Percentiles rank a stretch among this genome's conserved stretches.
These are phyloP conservation scores for Apiospora koreana DNA, from an alignment of 2,329 filamentous ascomycete species.

Conservation along the genomic window DNA sequence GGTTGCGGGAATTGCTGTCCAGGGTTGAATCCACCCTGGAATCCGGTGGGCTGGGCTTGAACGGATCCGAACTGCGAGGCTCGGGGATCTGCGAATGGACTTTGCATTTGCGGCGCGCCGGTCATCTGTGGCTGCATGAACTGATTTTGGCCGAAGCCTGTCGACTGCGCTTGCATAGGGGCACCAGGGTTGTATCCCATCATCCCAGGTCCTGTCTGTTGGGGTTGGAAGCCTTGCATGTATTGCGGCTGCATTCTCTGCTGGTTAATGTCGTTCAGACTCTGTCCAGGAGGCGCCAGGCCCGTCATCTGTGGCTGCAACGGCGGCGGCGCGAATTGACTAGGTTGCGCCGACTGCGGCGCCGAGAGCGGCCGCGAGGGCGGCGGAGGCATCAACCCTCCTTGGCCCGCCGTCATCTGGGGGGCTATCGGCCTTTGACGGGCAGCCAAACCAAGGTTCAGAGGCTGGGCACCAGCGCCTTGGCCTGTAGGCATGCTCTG, in stretches of 20 bases:
- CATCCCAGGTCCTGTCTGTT: constrained; percentile 41
- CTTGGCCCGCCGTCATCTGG: constrained; percentile 58
- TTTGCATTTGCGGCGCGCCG: constrained; percentile 41
- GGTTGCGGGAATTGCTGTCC: constrained; percentile 47
- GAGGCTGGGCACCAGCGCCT: constrained; percentile 43
- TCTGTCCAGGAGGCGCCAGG: constrained; percentile 74
- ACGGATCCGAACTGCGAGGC: constrained; percentile 47
- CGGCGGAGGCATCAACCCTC: constrained; percentile 72
- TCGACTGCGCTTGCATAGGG: constrained; percentile 37
- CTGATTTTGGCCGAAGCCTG: constrained; percentile 39
- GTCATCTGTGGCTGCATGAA: constrained; percentile 45
- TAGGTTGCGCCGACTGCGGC: constrained; percentile 77
- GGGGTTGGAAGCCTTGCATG: constrained; percentile 37
- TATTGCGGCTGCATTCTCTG: constrained; percentile 64
- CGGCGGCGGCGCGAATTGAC: constrained; percentile 70
- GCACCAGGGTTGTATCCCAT: constrained; percentile 39
- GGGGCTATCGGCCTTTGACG: constrained; percentile 74
- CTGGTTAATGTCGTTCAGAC: constrained; percentile 71
- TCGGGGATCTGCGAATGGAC: constrained; percentile 42
- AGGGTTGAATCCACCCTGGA: constrained; percentile 41
- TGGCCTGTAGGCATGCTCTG: constrained; percentile 35
- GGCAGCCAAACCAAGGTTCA: constrained; percentile 44
- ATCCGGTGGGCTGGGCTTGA: constrained; percentile 67
- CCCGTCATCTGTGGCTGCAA: constrained; percentile 87
- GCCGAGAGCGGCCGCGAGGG: constrained; percentile 84